Base-by-base conservation (phyloP, 2,329 filamentous ascomycete species). In the Fusarium humuli region DNA sequence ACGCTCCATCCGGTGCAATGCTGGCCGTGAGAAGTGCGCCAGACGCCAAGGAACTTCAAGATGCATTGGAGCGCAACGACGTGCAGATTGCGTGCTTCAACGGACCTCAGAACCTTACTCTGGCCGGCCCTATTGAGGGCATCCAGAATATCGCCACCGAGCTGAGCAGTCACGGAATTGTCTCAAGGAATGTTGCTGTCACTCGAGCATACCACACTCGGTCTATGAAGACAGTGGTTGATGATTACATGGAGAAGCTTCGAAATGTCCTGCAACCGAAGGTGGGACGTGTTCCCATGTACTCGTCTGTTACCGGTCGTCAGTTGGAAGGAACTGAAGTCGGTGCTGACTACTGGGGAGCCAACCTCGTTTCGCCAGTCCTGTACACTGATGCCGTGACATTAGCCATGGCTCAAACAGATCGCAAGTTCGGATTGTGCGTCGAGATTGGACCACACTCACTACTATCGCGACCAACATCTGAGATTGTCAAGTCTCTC, bases 1-100 rank as follows among this genome's bases (percentile, higher is more conserved):
- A 73, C 12, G 71, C 71, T n/a, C 71, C 59, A 6, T 5, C 48
- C 2, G 71, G 71, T 25, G 42, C 66, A 5, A 73, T 73, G 71
- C 9, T 73, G 40, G 71, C 71, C 16, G 58, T 65, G 3, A 34
- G 62, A 59, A 73, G 71, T 22, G 29, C 69, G 30, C 66, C 71
- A 16, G 44, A 72, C 3, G 62, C 69, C 2, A 73, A 65, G 9
- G 69, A 64, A 48, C 32, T 73, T 12, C 62, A 68, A 27, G 71
- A 70, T 44, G 23, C 66, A 25, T 29, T 73, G 46, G 41, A 72
- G 30, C 48, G 57, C 50, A 52, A 73, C 7, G 55, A 68, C 41
- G 71, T 73, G 30, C 71, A 73, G 40, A 73, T 73, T 63, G 65
- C 71, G 0, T 73, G 71, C 41, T 73, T 73, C 57, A 73, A 73